Evolutionary conservation across 2,329 filamentous ascomycete species (phyloP).

Genomic region (Aureobasidium pullulans): DNA sequence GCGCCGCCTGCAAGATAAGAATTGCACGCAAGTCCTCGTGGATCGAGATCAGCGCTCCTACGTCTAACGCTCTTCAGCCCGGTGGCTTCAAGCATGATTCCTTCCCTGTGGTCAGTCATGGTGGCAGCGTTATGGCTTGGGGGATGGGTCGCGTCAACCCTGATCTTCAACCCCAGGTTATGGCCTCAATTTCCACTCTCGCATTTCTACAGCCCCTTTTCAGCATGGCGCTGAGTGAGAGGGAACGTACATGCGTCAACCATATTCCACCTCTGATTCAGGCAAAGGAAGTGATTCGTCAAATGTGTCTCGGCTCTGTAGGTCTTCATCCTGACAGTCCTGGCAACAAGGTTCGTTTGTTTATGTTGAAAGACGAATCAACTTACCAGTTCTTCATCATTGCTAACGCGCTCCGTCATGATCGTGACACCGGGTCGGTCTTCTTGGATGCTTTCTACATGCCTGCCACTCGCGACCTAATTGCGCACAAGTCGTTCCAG

Average conservation of each 20-base stretch:
- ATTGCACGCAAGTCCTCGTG: conserved; percentile 28
- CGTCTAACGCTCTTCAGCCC: conserved; percentile 12
- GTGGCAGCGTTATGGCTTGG: neutral
- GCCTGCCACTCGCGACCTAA: conserved; percentile 19
- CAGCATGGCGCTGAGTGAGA: neutral
- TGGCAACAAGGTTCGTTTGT: neutral
- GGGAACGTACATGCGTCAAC: conserved; percentile 4
- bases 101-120: conserved; percentile 20
- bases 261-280: conserved; percentile 15
- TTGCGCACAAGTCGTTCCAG: conserved; percentile 4
- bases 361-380: neutral
- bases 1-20: conserved; percentile 18
- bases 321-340: neutral
- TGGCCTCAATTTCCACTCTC: neutral
- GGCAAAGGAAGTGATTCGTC: conserved; percentile 10
- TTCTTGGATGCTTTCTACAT: conserved; percentile 29
- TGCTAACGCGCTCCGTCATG: conserved; percentile 26
- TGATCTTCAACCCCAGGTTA: neutral
- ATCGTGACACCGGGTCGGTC: conserved; percentile 25
- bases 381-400: conserved; percentile 20
- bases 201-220: conserved; percentile 5
- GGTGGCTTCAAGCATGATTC: conserved; percentile 21
- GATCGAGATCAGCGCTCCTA: conserved; percentile 25
- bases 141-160: neutral
- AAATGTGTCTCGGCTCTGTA: neutral